A percentile compares a stretch with the other conserved stretches of the same genome.
Evolutionary conservation across 768 basidiomycete species (phyloP).

Genomic region (Calocera viscosa): DNA sequence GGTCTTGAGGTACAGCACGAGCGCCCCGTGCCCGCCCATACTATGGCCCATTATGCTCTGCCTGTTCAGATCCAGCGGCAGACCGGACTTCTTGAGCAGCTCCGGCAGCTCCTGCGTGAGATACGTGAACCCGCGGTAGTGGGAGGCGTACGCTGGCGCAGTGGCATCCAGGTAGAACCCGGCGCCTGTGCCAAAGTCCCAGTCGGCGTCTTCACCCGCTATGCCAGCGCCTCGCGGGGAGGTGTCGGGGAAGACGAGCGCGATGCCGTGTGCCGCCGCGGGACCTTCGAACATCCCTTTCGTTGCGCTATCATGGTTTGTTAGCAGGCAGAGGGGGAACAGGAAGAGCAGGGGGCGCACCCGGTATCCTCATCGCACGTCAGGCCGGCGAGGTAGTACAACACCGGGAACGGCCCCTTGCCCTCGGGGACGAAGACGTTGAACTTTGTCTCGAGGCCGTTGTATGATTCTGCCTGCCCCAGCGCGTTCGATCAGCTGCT

Average conservation of each 20-base stretch:
- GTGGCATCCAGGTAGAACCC: slow-evolving; percentile 96
- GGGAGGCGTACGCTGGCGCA: slow-evolving; percentile 49
- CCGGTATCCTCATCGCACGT: slow-evolving; percentile 91
- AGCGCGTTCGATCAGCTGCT: too few relatives aligned
- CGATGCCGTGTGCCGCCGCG: slow-evolving; percentile 74
- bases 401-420: slow-evolving; percentile 49
- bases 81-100: slow-evolving; percentile 54
- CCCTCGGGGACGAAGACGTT: slow-evolving; percentile 75
- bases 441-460: slow-evolving; percentile 47
- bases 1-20: slow-evolving; percentile 73
- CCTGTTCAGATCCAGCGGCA: slow-evolving; percentile 76
- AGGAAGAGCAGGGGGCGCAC: slow-evolving; percentile 31
- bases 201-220: slow-evolving; percentile 64
- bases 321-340: background rate
- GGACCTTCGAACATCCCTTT: slow-evolving; percentile 87
- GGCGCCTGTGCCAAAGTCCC: slow-evolving; percentile 86
- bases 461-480: slow-evolving; percentile 39
- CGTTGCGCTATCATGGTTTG: slow-evolving; percentile 46
- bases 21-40: slow-evolving; percentile 95
- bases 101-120: slow-evolving; percentile 74
- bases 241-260: slow-evolving; percentile 89
- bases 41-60: slow-evolving; percentile 92
- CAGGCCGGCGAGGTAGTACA: slow-evolving; percentile 81
- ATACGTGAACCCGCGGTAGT: slow-evolving; percentile 84
- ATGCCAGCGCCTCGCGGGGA: slow-evolving; percentile 85